Evolutionary conservation across 176 grass and related monocot genomes (phyloP), one percentile per base, ranked within the genome.

Genomic region (Oryza longistaminata): DNA sequence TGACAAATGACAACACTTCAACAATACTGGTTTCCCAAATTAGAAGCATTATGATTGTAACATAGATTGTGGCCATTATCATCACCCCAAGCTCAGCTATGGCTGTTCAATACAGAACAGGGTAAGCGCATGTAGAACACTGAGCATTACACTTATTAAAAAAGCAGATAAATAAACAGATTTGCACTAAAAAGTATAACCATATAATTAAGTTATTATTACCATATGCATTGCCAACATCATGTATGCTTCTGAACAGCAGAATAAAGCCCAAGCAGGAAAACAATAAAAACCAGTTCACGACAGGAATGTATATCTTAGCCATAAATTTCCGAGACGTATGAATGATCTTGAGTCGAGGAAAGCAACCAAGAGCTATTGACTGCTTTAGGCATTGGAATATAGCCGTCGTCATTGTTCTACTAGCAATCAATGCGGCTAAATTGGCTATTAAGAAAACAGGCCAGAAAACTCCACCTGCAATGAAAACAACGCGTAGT

Each of bases 311-410:
- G 81, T 92, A 98, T 85, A 98, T 98, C 77, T 98, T 94, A 26
- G 93, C 89, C 96, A 98, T 93, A 83, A 98, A 98, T 79, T 98
- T 93, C 73, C 96, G 85, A 77, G 96, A 98, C 2, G 93, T 98
- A 68, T 98, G 96, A 68, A 98, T 86, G 78, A 98, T 98, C 84
- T 95, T 98, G 64, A 98, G 85, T 42, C 93, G 87, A 64, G 96
- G 96, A 88, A 98, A 95, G 69, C 96, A 98, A 83, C 96, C 96
- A 80, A 98, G 93, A 83, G 93, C 85, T 86, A 92, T 92, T 70
- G 96, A 91, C 77, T 98, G 91, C 78, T 98, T 95, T 78, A 98
- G 85, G 89, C 96, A 98, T 74, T 92, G 91, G 84, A 98, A 98
- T 60, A 92, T 95, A 62, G 96, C 96, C 19, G 87, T 92, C 11